Evolutionary conservation across 2,329 filamentous ascomycete genomes (phyloP), one percentile per base, ranked within the genome.

Genomic region (Diplodia scrobiculata): DNA sequence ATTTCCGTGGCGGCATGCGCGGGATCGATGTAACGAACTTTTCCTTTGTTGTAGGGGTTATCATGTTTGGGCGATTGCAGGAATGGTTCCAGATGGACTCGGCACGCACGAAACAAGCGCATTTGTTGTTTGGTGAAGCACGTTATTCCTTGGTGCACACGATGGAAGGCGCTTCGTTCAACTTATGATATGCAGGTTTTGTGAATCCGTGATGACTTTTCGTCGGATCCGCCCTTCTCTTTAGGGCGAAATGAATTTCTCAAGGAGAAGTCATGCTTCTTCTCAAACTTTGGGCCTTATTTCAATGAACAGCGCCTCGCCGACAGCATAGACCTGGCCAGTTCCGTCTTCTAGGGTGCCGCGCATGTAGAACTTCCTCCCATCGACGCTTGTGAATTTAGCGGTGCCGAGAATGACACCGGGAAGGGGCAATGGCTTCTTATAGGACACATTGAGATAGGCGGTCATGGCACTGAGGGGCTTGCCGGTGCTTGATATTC

Each of bases 381-480:
- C 83, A 51, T 86, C 83, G 11, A 76, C 72, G 71, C 78, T 82
- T 21, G 78, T 72, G 41, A 83, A 69, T 70, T 75, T 77, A 0
- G 80, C 80, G 21, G 74, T 81, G 17, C 81, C 80, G 27, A 87
- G 70, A 32, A 87, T 71, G 4, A 79, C 76, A 1, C 78, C 76
- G 0, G 83, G 82, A 0, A 84, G 85, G 7, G 72, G 73, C 0
- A 88, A 79, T 0, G 86, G 86, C 68, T 73, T 79, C 64, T 82
- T 70, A 70, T 86, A 89, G 19, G 74, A 80, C 2, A 84, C 82
- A 63, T 86, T 86, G 62, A 89, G 72, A 72, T 84, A 83, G 5
- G 79, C 84, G 11, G 84, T 86, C 71, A 84, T 79, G 25, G 48
- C 21, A 27, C 10, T 54, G 13, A 64, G 41, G 9, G 55, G 10